Percentiles rank a stretch among this genome's conserved stretches.
phyloP scores from a whole-genome alignment of 2,329 filamentous ascomycete genomes.

The Fusarium sp. region DNA sequence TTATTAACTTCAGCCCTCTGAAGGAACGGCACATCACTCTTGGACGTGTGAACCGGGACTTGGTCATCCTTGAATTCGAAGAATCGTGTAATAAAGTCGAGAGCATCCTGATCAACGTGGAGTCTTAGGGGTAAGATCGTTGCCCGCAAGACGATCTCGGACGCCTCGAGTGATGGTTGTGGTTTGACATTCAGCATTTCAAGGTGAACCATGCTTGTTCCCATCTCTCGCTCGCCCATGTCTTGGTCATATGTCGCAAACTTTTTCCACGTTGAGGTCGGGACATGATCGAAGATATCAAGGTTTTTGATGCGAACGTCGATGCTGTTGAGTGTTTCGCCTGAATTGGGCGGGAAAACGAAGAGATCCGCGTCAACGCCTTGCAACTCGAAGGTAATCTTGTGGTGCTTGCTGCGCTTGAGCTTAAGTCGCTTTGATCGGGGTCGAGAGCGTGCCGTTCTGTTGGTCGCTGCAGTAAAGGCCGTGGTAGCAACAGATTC shows the following conservation, averaged over 20 bases:
- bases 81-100: slow-evolving; percentile 97
- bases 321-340: slow-evolving; percentile 87
- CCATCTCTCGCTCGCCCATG: slow-evolving; percentile 85
- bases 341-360: slow-evolving; percentile 78
- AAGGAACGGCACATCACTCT: slow-evolving; percentile 83
- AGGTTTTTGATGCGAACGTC: slow-evolving; percentile 85
- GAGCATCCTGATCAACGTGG: slow-evolving; percentile 95
- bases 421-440: slow-evolving; percentile 75
- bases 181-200: slow-evolving; percentile 91
- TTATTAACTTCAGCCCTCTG: slow-evolving; percentile 89
- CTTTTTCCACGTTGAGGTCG: slow-evolving; percentile 97
- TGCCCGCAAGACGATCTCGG: slow-evolving; percentile 86
- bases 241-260: slow-evolving; percentile 95
- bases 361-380: slow-evolving; percentile 86
- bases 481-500: slow-evolving; percentile 87
- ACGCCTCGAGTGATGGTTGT: slow-evolving; percentile 82
- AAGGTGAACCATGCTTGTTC: slow-evolving; percentile 88
- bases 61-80: slow-evolving; percentile 95
- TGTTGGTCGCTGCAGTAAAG: slow-evolving; percentile 67
- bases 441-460: slow-evolving; percentile 55
- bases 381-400: slow-evolving; percentile 93
- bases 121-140: slow-evolving; percentile 85
- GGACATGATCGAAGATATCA: slow-evolving; percentile 93
- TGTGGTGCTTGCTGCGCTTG: slow-evolving; percentile 87
- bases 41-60: slow-evolving; percentile 63